Base-by-base conservation (phyloP, 2,329 filamentous ascomycete species). In the Ophiostoma piceae region DNA sequence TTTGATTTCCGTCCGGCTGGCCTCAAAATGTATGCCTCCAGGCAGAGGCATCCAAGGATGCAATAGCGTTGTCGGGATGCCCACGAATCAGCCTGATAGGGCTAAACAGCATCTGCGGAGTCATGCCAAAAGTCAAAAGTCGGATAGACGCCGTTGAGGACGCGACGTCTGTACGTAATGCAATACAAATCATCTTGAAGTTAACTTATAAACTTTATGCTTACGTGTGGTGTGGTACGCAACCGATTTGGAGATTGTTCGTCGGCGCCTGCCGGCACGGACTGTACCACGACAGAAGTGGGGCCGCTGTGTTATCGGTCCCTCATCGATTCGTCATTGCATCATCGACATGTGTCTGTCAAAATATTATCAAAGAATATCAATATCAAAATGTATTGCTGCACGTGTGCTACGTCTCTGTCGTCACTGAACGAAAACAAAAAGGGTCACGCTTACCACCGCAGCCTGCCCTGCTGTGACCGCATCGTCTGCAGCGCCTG, bases 401-500 rank as follows among this genome's bases (percentile, higher is more conserved):
- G 89, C 77, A 92, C 89, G 29, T 93, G 90, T 78, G 88, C 90
- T 39, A 82, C 82, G 32, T 79, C 88, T 35, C 83, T 92, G 35
- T 81, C 84, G 62, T 79, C 88, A 37, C 83, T 92, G 35, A 29
- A 29, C 26, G 51, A 3, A 35, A 12, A 41, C 5, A 19, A 22
- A 35, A 35, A 35, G 8, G 35, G 35, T 12, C 3, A 62, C 14
- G 26, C 26, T 35, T 29, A 16, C 37, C 85, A 89, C 75, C 85
- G 90, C 68, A 81, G 83, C 72, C 81, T 92, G 39, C 83, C 84
- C 43, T 94, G 92, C 78, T 94, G 91, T 77, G 82, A 81, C 64
- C 85, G 91, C 69, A 81, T 87, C 54, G 90, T 94, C 75, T 95
- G 91, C 79, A 86, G 87, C 19, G 82, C 82, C 72, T 94, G 91